Evolutionary conservation across 495 filamentous ascomycete species (phyloP), one percentile per base, ranked within the genome.

Genomic region (Chaetomium fimeti): DNA sequence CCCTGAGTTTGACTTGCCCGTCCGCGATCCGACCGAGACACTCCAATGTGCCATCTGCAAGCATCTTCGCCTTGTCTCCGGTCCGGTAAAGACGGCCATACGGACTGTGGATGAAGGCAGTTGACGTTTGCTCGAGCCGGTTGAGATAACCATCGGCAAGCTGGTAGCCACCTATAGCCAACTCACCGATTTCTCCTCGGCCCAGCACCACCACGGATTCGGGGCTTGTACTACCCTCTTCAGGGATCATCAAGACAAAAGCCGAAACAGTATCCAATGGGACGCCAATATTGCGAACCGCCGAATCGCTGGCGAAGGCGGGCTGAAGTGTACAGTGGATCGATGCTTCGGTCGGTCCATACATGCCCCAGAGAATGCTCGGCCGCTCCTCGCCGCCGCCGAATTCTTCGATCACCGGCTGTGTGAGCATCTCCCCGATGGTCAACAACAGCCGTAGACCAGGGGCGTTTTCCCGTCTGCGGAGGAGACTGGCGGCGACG

Each of bases 381-480:
- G 49, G 20, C 20, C 71, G 67, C 0, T 62, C 69, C 0, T 63
- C 69, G 1, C 75, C 69, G 29, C 70, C 80, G 2, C 88, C 89
- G 78, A 91, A 96, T 71, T 92, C 89, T 45, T 85, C 78, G 9
- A 93, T 78, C 1, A 96, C 84, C 5, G 82, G 81, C 24, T 79
- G 78, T 0, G 89, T 92, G 28, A 96, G 83, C 89, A 92, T 93
- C 75, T 96, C 91, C 5, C 91, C 91, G 66, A 94, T 95, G 0
- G 91, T 94, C 15, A 94, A 75, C 1, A 95, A 78, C 1, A 90
- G 72, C 27, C 78, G 78, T 42, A 96, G 69, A 0, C 75, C 71
- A 0, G 91, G 91, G 0, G 85, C 89, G 22, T 79, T 81, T 1
- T 79, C 70, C 49, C 89, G 82, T 7, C 76, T 84, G 13, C 82